These are phyloP conservation scores for Fusarium penzigii DNA, from an alignment of 2,329 filamentous ascomycete genomes.

Conservation along the genomic window DNA sequence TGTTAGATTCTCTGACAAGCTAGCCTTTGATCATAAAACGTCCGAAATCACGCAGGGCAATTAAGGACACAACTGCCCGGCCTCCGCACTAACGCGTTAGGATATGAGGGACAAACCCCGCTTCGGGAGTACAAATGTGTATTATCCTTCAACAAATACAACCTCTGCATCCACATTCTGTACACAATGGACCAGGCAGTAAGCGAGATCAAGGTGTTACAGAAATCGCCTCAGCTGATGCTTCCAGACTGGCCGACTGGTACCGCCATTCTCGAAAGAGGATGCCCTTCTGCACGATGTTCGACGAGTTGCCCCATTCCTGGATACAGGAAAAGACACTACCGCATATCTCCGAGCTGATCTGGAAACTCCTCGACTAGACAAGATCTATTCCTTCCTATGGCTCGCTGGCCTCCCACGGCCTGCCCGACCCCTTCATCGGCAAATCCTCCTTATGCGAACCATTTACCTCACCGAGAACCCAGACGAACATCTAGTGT, in stretches of 20 bases:
- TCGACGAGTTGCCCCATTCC: background rate
- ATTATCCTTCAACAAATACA: too few species aligned
- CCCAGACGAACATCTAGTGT: constrained; percentile 10
- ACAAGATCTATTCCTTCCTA: background rate
- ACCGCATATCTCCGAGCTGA: background rate
- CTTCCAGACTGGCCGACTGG: background rate
- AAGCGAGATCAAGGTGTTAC: background rate
- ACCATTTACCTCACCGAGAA: constrained; percentile 7
- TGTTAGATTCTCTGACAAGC: too few species aligned
- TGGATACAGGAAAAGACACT: background rate
- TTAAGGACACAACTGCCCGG: too few species aligned
- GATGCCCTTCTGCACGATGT: background rate
- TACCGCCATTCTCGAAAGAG: background rate
- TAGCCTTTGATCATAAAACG: too few species aligned
- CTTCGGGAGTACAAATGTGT: too few species aligned
- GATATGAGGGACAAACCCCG: too few species aligned
- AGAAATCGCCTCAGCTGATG: background rate
- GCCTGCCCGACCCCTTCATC: constrained; percentile 8
- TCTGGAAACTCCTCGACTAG: constrained; percentile 2
- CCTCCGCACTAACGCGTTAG: too few species aligned
- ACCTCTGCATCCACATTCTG: too few species aligned
- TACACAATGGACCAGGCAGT: background rate
- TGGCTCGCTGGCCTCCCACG: constrained; percentile 13
- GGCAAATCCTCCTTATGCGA: constrained; percentile 6
- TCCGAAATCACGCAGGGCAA: too few species aligned